Percentiles rank a stretch among this genome's conserved stretches.
phyloP scores from a whole-genome alignment of 2,329 filamentous ascomycete species.

The Penicillium sp. region DNA sequence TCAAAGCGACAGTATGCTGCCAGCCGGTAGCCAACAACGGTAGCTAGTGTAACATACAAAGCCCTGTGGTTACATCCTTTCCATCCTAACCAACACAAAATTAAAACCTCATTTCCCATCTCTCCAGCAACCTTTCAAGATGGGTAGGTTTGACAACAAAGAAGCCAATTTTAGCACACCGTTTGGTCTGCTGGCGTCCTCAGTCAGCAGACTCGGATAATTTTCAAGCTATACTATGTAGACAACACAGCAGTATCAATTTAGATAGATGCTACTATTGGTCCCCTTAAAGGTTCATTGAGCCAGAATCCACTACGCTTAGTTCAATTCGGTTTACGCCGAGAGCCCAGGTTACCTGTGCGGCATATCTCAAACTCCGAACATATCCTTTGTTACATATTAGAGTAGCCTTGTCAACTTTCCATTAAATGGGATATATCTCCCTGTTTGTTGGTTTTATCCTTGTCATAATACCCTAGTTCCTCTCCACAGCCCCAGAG shows the following conservation, averaged over 20 bases:
- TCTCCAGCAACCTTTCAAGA: conserved; percentile 3
- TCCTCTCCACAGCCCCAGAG: neutral
- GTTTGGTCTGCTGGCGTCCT: neutral
- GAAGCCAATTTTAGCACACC: conserved; percentile 12
- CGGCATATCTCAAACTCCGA: neutral
- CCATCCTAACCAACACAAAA: neutral
- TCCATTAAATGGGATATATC: neutral
- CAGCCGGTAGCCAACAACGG: neutral
- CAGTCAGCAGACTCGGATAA: conserved; percentile 5
- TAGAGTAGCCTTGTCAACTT: neutral
- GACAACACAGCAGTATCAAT: neutral
- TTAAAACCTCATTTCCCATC: neutral
- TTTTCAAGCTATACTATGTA: neutral
- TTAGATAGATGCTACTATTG: neutral
- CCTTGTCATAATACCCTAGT: neutral
- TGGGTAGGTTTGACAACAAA: conserved; percentile 17
- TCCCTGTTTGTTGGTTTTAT: neutral
- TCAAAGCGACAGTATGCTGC: conserved; percentile 5
- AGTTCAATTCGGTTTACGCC: neutral
- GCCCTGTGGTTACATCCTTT: conserved; percentile 10
- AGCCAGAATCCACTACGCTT: neutral
- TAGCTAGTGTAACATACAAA: conserved; percentile 10
- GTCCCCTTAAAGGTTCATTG: neutral
- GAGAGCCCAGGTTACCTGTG: conserved; percentile 1
- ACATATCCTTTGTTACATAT: conserved; percentile 3